phyloP scores from a whole-genome alignment of 2,329 filamentous ascomycete species.

The Colletotrichum sp. region DNA sequence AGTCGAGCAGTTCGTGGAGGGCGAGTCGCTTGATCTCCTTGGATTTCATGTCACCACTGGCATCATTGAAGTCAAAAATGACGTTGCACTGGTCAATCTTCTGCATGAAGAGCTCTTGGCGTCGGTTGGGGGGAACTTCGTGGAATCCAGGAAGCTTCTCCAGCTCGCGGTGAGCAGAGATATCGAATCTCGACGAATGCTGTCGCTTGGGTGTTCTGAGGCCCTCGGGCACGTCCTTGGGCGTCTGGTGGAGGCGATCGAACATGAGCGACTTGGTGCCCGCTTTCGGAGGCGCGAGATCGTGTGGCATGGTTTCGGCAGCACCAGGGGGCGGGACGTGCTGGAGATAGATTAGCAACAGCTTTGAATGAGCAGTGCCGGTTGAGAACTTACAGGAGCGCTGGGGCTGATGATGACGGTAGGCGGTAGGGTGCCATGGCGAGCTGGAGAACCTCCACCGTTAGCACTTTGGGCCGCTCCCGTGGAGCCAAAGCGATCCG shows the following conservation, averaged over 20 bases:
- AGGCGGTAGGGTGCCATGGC: conserved; percentile 73
- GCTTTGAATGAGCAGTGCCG: not conserved
- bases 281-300: conserved; percentile 91
- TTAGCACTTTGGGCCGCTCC: conserved; percentile 40
- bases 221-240: conserved; percentile 95
- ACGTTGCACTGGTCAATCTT: conserved; percentile 99
- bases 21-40: conserved; percentile 99
- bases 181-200: conserved; percentile 96
- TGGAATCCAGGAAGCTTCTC: conserved; percentile 98
- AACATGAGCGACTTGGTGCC: conserved; percentile 89
- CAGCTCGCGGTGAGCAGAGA: conserved; percentile 93
- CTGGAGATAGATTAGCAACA: conserved; percentile 45
- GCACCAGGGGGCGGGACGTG: conserved; percentile 92
- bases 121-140: conserved; percentile 91
- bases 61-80: conserved; percentile 99
- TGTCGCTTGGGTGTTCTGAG: conserved; percentile 95
- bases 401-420: conserved; percentile 96
- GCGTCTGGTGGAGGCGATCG: conserved; percentile 88
- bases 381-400: conserved; percentile 72
- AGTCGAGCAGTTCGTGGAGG: conserved; percentile 94
- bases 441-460: conserved; percentile 65
- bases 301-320: conserved; percentile 97
- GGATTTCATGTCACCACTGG: conserved; percentile 97
- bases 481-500: conserved; percentile 47
- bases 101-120: conserved; percentile 98